Evolutionary conservation across 2,329 filamentous ascomycete species (phyloP), one percentile per base, ranked within the genome.

Genomic region (Aaosphaeria arxii): DNA sequence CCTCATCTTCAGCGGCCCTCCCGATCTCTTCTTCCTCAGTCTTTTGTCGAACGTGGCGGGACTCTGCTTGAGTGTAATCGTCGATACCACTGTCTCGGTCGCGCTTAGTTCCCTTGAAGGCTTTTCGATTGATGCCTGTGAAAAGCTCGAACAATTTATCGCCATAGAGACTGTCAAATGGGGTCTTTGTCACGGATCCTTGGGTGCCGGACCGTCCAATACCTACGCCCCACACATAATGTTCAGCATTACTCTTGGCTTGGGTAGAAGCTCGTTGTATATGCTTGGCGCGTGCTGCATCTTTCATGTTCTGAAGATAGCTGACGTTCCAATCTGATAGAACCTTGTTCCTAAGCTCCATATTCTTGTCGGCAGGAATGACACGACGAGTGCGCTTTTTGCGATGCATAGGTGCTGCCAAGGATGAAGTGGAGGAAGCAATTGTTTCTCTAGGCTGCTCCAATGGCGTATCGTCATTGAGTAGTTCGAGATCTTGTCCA

Each of bases 231-330:
- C 80, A 76, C 4, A 87, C 76, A 74, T 81, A 87, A 56, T 78
- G 76, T 7, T 77, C 75, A 0, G 84, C 85, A 49, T 86, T 86
- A 59, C 79, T 82, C 67, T 81, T 87, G 2, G 83, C 81, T 39
- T 78, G 70, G 0, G 67, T 63, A 9, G 66, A 54, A 11, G 70
- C 58, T 42, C 71, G 74, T 32, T 74, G 69, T 5, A 70, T 59
- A 5, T 69, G 55, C 54, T 81, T 84, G 17, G 71, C 60, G 30
- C 67, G 71, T 5, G 59, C 58, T 6, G 74, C 76, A 9, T 69
- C 66, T 1, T 66, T 71, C 81, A 89, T 91, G 54, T 84, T 86
- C 7, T 71, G 57, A 1, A 79, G 54, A 53, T 88, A 88, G 30
- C 82, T 71, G 2, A 72, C 69, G 51, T 81, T 80, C 80, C 82